Conservation (phyloP, 768 basidiomycete species). For the Lyophyllum atratum region DNA sequence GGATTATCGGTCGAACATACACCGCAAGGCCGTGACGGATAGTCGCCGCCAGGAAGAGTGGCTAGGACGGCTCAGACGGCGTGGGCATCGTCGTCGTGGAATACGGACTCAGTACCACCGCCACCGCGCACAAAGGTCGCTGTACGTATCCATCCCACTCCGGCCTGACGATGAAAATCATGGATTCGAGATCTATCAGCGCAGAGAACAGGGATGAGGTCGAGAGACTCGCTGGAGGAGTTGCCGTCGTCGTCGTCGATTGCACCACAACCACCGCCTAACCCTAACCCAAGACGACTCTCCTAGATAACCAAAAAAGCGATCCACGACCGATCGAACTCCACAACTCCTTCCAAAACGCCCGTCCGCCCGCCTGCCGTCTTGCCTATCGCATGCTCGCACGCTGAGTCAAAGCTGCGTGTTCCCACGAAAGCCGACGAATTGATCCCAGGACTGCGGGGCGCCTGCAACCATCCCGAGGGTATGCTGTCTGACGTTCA, state of each 20-base stretch:
- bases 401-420: no score
- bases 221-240: background rate
- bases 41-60: no score
- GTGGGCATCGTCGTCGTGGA: background rate
- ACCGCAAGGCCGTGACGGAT: no score
- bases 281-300: background rate
- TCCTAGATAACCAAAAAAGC: background rate
- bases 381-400: no score
- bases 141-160: constrained; percentile 1
- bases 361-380: no score
- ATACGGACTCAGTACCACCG: background rate
- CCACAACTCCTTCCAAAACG: constrained; percentile 1
- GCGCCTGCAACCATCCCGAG: constrained; percentile 6
- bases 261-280: background rate
- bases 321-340: background rate
- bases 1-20: background rate
- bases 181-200: background rate
- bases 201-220: background rate
- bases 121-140: background rate
- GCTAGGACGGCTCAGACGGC: background rate
- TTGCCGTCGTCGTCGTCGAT: background rate
- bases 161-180: background rate
- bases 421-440: background rate
- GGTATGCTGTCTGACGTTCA: constrained; percentile 1
- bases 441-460: background rate